Conservation (phyloP, 805 yeast species). For the Candida vartiovaarae region DNA sequence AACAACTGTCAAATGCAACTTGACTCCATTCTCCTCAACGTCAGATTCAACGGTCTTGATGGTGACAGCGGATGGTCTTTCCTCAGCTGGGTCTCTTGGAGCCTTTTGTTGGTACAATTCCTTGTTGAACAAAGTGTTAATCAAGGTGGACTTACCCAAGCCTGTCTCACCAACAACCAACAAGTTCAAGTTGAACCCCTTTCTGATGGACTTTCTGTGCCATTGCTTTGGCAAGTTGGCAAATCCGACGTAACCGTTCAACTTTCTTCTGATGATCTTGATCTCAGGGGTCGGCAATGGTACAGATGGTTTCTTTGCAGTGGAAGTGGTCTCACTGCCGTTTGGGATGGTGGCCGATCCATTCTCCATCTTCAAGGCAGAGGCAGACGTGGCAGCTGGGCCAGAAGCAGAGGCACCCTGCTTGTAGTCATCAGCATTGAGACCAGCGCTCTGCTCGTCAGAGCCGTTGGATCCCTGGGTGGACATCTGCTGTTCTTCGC, state of each 20-base stretch:
- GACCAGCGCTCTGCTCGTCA: background rate
- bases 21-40: constrained; percentile 91
- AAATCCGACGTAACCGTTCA: constrained; percentile 92
- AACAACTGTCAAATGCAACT: constrained; percentile 72
- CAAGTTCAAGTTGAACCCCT: constrained; percentile 84
- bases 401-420: background rate
- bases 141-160: constrained; percentile 85
- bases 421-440: background rate
- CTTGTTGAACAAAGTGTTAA: constrained; percentile 81
- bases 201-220: constrained; percentile 88
- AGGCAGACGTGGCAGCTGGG: background rate
- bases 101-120: constrained; percentile 42
- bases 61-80: constrained; percentile 39
- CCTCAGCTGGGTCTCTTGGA: constrained; percentile 35
- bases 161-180: constrained; percentile 92
- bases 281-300: constrained; percentile 30
- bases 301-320: too few relatives aligned
- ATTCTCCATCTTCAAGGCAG: too few relatives aligned
- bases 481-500: background rate
- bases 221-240: constrained; percentile 97
- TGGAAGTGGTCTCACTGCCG: too few relatives aligned
- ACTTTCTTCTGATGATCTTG: constrained; percentile 71
- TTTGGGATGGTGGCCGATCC: too few relatives aligned
- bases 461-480: constrained; percentile 1
- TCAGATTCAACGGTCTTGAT: constrained; percentile 59